Base-by-base conservation (phyloP, 495 filamentous ascomycete genomes). In the Emericellopsis terricola region DNA sequence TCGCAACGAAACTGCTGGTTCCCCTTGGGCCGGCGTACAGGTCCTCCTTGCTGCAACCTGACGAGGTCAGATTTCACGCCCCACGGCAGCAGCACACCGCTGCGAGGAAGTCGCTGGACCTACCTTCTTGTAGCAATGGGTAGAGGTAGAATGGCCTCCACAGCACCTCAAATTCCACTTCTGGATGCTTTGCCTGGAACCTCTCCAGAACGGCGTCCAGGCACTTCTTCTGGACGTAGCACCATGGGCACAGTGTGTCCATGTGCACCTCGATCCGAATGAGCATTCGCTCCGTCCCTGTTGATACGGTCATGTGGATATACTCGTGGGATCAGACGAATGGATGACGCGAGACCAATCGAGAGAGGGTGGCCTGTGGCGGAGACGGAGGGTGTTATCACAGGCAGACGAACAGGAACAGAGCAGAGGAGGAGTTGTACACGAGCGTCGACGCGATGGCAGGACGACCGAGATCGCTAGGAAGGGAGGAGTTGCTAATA, bases 181-280 rank as follows among this genome's bases (percentile, higher is more conserved):
- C 60, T 0, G 78, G 72, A 37, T 80, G 52, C 15, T 47, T 43
- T 19, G 52, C 38, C 39, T 60, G 63, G 59, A 79, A 80, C 13
- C 54, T 45, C 6, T 52, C 45, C 37, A 92, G 89, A 19, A 76
- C 82, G 19, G 51, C 51, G 18, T 74, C 63, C 26, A 92, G 68
- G 34, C 74, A 71, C 38, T 72, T 72, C 46, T 77, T 74, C 40
- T 79, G 81, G 31, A 93, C 61, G 51, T 83, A 93, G 58, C 84
- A 92, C 69, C 71, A 82, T 6, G 83, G 82, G 50, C 85, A 94
- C 41, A 89, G 63, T 14, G 72, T 78, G 56, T 92, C 85, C 24
- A 58, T 56, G 33, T 82, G 74, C 37, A 91, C 69, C 29, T 83
- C 70, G 52, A 93, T 77, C 21, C 64, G 63, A 57, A 83, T 59